Percentiles rank a stretch among this genome's conserved stretches.
These are phyloP conservation scores for Phytophthora podocarpi DNA, from an alignment of 352 stramenopile species.

Conservation along the genomic window DNA sequence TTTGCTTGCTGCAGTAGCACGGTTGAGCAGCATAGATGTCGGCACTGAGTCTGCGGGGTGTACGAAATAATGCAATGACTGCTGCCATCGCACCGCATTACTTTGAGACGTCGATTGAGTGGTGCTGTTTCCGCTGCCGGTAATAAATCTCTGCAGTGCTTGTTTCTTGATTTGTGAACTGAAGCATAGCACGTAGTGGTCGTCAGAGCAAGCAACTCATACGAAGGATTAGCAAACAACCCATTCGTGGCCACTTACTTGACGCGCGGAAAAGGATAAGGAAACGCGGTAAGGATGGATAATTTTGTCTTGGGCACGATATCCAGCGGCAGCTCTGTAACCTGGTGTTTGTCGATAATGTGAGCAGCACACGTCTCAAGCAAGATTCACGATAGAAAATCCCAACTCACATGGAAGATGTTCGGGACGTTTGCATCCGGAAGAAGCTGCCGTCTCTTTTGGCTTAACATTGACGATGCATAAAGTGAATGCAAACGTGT, in stretches of 20 bases:
- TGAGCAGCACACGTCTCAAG: not conserved
- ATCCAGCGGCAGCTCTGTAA: constrained; percentile 57
- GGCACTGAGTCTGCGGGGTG: constrained; percentile 61
- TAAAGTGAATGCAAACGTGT: constrained; percentile 48
- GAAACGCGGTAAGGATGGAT: constrained; percentile 63
- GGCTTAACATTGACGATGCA: constrained; percentile 21
- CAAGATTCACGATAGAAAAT: not conserved
- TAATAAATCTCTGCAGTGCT: constrained; percentile 41
- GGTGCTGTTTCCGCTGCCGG: not conserved
- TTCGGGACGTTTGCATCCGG: constrained; percentile 24
- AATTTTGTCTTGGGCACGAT: constrained; percentile 61
- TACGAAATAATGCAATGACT: constrained; percentile 69
- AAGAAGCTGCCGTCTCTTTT: constrained; percentile 21
- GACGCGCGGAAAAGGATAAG: constrained; percentile 63
- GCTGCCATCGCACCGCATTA: constrained; percentile 60
- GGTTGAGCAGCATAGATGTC: constrained; percentile 53
- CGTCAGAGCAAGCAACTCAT: not conserved
- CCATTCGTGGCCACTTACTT: constrained; percentile 42
- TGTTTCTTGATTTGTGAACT: constrained; percentile 45
- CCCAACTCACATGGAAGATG: constrained; percentile 28
- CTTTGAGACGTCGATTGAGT: constrained; percentile 8
- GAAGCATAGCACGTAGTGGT: not conserved
- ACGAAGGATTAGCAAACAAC: not conserved
- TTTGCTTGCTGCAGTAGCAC: constrained; percentile 32
- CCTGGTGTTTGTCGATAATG: constrained; percentile 22